A percentile compares a stretch with the other conserved stretches of the same genome.
These are phyloP conservation scores for Diaporthe destruens DNA, from an alignment of 2,329 filamentous ascomycete species.

Conservation along the genomic window DNA sequence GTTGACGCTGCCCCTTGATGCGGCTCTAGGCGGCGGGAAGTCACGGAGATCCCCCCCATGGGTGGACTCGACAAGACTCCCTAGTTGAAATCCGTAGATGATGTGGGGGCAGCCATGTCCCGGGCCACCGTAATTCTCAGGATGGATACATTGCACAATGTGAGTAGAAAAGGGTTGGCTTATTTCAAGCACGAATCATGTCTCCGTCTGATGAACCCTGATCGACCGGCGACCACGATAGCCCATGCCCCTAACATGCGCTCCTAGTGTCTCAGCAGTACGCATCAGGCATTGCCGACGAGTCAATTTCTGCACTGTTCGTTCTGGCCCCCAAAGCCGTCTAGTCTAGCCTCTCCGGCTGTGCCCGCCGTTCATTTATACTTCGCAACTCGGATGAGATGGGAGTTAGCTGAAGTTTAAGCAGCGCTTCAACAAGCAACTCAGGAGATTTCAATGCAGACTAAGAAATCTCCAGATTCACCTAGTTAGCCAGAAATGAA, in stretches of 20 bases:
- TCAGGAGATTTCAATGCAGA: neutral
- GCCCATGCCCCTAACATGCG: slow-evolving; percentile 2
- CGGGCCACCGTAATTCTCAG: neutral
- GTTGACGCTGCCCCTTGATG: slow-evolving; percentile 27
- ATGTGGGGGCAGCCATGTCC: slow-evolving; percentile 1
- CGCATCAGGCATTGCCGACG: slow-evolving; percentile 20
- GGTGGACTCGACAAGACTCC: slow-evolving; percentile 7
- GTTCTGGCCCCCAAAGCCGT: neutral
- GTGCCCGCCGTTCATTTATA: neutral
- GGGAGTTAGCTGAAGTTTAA: neutral
- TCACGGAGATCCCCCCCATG: slow-evolving; percentile 6
- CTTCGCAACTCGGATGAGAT: neutral
- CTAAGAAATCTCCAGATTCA: neutral
- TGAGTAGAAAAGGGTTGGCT: neutral
- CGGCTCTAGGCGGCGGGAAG: slow-evolving; percentile 13
- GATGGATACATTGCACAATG: neutral
- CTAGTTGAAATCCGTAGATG: slow-evolving; percentile 15
- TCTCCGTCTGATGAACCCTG: slow-evolving; percentile 26
- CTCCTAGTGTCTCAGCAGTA: slow-evolving; percentile 30
- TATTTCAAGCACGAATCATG: slow-evolving; percentile 32
- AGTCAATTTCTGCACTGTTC: slow-evolving; percentile 22
- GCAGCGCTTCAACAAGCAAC: neutral
- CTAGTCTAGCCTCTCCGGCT: neutral
- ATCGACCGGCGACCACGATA: slow-evolving; percentile 21
- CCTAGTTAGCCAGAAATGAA: neutral